These are phyloP conservation scores for Neophaeococcomyces aloes DNA, from an alignment of 2,329 filamentous ascomycete species.

Conservation along the genomic window DNA sequence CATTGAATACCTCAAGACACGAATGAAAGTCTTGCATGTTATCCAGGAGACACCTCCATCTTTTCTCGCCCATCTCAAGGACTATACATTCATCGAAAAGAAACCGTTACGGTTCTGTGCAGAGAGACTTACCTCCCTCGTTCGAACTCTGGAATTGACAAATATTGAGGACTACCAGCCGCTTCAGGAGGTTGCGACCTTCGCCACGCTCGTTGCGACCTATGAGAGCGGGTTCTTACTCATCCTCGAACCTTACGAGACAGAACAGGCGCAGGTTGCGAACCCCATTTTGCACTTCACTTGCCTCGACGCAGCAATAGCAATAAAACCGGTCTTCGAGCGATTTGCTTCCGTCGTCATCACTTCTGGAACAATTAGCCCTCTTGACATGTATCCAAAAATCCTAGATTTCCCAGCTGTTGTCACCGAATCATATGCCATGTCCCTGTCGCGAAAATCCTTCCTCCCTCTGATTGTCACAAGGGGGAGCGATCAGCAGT, in stretches of 20 bases:
- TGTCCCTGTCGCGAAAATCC: conserved; percentile 89
- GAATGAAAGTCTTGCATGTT: conserved; percentile 96
- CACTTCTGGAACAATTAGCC: conserved; percentile 92
- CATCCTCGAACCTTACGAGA: conserved; percentile 95
- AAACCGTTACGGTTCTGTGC: conserved; percentile 90
- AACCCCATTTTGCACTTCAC: conserved; percentile 97
- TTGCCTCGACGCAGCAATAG: conserved; percentile 92
- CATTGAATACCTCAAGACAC: conserved; percentile 93
- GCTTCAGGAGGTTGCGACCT: conserved; percentile 92
- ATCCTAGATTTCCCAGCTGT: conserved; percentile 92
- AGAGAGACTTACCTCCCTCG: conserved; percentile 84
- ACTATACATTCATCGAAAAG: conserved; percentile 94
- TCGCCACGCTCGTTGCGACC: conserved; percentile 88
- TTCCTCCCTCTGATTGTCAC: conserved; percentile 98
- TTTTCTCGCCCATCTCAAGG: conserved; percentile 83
- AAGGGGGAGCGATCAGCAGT: conserved; percentile 82
- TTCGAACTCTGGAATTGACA: conserved; percentile 86
- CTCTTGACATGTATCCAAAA: conserved; percentile 96
- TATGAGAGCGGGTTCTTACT: conserved; percentile 95
- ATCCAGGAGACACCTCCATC: conserved; percentile 95
- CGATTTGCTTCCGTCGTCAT: conserved; percentile 97
- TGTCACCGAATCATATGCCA: conserved; percentile 91
- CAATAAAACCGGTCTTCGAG: conserved; percentile 95
- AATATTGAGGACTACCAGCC: conserved; percentile 98
- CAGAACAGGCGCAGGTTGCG: conserved; percentile 85